Evolutionary conservation across 176 grass and related monocot species (phyloP).

Genomic region (Eremochloa ophiuroides): DNA sequence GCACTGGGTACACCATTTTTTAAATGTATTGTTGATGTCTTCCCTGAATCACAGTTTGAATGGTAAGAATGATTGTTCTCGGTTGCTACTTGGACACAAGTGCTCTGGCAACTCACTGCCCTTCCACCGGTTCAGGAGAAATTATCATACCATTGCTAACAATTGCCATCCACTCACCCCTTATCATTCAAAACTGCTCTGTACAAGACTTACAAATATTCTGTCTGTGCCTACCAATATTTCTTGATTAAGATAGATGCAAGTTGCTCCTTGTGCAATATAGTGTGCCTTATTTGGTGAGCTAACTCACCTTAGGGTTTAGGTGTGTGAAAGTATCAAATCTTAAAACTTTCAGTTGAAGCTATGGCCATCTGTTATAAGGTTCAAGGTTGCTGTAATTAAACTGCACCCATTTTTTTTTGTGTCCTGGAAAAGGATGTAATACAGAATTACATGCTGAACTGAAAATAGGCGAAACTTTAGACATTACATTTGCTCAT

Average conservation of each 20-base stretch:
- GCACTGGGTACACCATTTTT: too few relatives aligned
- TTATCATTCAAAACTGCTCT: neutral
- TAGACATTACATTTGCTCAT: neutral
- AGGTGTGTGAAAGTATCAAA: neutral
- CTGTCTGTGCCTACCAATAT: neutral
- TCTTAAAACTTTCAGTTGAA: neutral
- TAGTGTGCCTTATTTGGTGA: neutral
- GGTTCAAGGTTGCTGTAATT: neutral
- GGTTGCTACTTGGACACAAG: constrained; percentile 11
- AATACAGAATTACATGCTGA: neutral
- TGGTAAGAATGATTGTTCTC: neutral
- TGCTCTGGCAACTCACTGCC: constrained; percentile 12
- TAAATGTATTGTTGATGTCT: neutral
- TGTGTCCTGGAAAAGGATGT: neutral
- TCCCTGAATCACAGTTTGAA: neutral
- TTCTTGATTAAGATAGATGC: neutral
- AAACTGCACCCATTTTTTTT: neutral
- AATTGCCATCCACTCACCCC: neutral
- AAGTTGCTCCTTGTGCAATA: neutral
- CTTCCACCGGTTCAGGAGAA: neutral
- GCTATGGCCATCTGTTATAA: neutral
- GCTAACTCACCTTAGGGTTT: neutral
- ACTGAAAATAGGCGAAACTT: neutral
- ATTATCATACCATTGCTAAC: neutral
- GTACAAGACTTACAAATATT: neutral